Base-by-base conservation (phyloP, 768 basidiomycete genomes). In the Tricholoma sp. region DNA sequence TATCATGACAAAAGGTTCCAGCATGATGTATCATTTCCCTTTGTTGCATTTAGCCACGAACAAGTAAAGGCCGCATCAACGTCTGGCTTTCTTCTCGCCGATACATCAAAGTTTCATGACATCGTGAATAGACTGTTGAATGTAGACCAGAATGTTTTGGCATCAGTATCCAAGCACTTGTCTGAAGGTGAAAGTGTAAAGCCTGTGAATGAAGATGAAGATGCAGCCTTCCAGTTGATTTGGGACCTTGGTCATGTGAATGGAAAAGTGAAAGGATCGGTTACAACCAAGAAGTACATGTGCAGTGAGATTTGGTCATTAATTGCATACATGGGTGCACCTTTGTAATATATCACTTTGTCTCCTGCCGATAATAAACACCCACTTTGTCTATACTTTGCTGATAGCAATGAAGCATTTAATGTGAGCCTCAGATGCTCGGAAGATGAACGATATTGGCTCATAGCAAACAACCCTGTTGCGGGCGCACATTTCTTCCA, bases 1-100 rank as follows among this genome's bases (percentile, higher is more conserved):
- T 78, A 75, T 59, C 66, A 72, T 56, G 75, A 78, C 45, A 72
- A 74, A 19, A 54, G 68, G 0, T 76, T 73, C 65, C 75, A 79
- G 51, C 55, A 31, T 0, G 75, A 80, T 57, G 22, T 59, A 1
- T 60, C 64, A 34, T 80, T 75, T 58, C 66, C 73, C 0, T 67
- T 78, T 18, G 59, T 76, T 5, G 69, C 67, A 0, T 78, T 37
- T 37, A 37, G 35, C 12, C 35, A 37, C 16, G 35, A 37, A n/a
- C 35, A 37, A 71, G 66, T 72, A 12, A 65, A 58, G 12, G 16
- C n/a, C n/a, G n/a, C 22, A 43, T 27, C 52, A 5, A 39, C 54
- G 1, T 37, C 45, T 18, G 41, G 58, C 2, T 55, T 55, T 29
- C 11, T 59, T 3, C 21, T 59, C 1, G 54, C 50, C 3, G 39